Percentiles rank a stretch among this genome's conserved stretches.
Conservation (phyloP, 441 rosid species). For the Pelargonium hybrid region DNA sequence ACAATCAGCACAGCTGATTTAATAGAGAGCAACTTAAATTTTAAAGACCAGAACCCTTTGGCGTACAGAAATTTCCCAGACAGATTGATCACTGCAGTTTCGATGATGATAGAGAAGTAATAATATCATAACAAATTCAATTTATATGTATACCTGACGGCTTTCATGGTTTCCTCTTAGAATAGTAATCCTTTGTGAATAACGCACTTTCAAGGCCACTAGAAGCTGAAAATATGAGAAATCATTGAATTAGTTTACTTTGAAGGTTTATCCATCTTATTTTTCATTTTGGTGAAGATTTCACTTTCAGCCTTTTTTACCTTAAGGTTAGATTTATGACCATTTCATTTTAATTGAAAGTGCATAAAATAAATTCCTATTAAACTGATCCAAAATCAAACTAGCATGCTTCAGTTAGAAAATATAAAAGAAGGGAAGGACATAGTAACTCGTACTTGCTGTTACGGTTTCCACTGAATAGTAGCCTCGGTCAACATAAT, state of each 20-base stretch:
- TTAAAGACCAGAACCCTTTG: neutral
- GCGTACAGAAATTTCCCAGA: neutral
- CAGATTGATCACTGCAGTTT: neutral
- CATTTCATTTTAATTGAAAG: neutral
- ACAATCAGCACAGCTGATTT: neutral
- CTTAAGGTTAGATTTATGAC: too few relatives aligned
- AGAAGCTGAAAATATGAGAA: slow-evolving; percentile 39
- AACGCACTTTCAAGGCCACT: slow-evolving; percentile 81
- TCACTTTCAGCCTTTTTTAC: neutral
- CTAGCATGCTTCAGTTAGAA: neutral
- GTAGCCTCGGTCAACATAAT: slow-evolving; percentile 67
- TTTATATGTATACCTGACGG: slow-evolving; percentile 52
- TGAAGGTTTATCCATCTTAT: neutral
- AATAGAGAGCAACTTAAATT: neutral
- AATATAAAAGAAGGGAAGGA: neutral
- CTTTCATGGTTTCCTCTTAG: slow-evolving; percentile 91
- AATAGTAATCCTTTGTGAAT: slow-evolving; percentile 69
- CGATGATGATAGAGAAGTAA: too few relatives aligned
- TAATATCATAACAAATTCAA: too few relatives aligned
- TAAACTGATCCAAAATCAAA: neutral
- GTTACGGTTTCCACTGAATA: slow-evolving; percentile 88
- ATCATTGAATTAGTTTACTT: neutral
- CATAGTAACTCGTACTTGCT: slow-evolving; percentile 28
- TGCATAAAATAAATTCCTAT: neutral
- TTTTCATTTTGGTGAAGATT: neutral